These are phyloP conservation scores for Entophlyctis luteolus DNA, from an alignment of 192 early-diverging fungal genomes.

Conservation along the genomic window DNA sequence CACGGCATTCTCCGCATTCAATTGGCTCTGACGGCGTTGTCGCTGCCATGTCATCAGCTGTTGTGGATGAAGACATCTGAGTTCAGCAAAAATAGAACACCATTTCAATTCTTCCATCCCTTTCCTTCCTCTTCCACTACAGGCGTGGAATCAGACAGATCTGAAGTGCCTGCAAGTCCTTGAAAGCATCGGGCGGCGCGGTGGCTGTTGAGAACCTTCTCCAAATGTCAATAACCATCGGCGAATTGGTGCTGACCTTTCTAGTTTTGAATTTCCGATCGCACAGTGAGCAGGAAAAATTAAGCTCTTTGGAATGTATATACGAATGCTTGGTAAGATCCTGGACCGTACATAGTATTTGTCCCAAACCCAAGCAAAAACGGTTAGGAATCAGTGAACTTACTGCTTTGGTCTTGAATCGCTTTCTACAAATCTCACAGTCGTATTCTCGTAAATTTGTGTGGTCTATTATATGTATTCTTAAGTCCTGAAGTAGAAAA, in stretches of 20 bases:
- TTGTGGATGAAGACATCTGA: too few relatives aligned
- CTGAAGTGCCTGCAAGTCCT: too few relatives aligned
- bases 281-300: neutral
- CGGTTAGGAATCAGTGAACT: neutral
- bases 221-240: too few relatives aligned
- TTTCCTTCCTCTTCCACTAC: neutral
- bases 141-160: neutral
- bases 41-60: too few relatives aligned
- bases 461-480: constrained; percentile 21
- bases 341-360: neutral
- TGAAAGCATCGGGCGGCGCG: too few relatives aligned
- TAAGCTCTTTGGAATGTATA: constrained; percentile 6
- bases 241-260: constrained; percentile 11
- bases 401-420: constrained; percentile 17
- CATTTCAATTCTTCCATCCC: too few relatives aligned
- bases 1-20: neutral
- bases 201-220: too few relatives aligned
- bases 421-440: constrained; percentile 8
- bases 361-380: neutral
- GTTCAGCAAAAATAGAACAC: too few relatives aligned
- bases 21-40: neutral
- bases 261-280: constrained; percentile 15
- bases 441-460: constrained; percentile 16
- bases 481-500: constrained; percentile 3
- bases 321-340: constrained; percentile 17